Percentiles rank a stretch among this genome's conserved stretches.
These are phyloP conservation scores for Aspergillus sp. DNA, from an alignment of 2,329 filamentous ascomycete species.

Conservation along the genomic window DNA sequence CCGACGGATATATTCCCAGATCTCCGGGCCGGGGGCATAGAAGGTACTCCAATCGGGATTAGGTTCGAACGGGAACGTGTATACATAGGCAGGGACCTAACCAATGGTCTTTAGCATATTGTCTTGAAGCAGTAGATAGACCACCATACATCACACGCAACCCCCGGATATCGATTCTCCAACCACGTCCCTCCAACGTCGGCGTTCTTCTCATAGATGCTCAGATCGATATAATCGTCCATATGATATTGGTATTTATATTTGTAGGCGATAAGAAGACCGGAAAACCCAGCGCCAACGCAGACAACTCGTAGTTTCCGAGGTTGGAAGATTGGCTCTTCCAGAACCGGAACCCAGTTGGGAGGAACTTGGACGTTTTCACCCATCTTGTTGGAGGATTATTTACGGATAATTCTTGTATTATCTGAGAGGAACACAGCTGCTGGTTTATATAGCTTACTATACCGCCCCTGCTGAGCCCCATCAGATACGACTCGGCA, in stretches of 20 bases:
- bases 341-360: neutral
- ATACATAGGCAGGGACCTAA: constrained; percentile 25
- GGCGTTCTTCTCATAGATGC: constrained; percentile 20
- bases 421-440: no score
- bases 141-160: constrained; percentile 21
- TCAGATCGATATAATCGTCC: constrained; percentile 18
- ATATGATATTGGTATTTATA: constrained; percentile 25
- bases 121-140: neutral
- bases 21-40: constrained; percentile 34
- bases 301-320: constrained; percentile 6
- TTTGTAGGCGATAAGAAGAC: constrained; percentile 32
- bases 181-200: constrained; percentile 22
- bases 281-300: constrained; percentile 19
- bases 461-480: no score
- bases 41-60: constrained; percentile 36
- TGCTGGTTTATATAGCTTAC: no score
- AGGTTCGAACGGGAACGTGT: constrained; percentile 34
- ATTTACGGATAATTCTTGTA: no score
- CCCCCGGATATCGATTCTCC: constrained; percentile 23
- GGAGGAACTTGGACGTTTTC: neutral
- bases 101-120: neutral
- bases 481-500: no score
- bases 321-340: neutral
- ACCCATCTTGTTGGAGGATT: no score
- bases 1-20: constrained; percentile 34